Evolutionary conservation across 768 basidiomycete genomes (phyloP).

Genomic region (Nidularia pulvinata): DNA sequence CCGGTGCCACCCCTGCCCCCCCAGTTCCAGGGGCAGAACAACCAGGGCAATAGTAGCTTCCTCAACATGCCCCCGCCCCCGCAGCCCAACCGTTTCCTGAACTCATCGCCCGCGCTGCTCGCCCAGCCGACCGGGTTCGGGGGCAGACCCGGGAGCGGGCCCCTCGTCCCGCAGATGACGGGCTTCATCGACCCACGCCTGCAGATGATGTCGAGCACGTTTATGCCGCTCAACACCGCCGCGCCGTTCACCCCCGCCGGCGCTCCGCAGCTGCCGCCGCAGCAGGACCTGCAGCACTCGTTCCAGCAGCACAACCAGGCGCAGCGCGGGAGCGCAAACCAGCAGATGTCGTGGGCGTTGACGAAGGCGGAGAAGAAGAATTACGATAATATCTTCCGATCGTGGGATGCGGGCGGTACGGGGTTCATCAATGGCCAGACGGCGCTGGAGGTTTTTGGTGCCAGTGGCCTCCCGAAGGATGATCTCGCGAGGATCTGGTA

Average conservation of each 20-base stretch:
- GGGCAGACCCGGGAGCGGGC: slow-evolving; percentile 21
- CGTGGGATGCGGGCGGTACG: slow-evolving; percentile 84
- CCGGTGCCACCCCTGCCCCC: slow-evolving; percentile 66
- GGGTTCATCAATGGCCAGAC: slow-evolving; percentile 88
- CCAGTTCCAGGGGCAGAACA: slow-evolving; percentile 60
- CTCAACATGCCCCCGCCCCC: slow-evolving; percentile 37
- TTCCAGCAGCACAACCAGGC: slow-evolving; percentile 88
- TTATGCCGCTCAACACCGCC: slow-evolving; percentile 79
- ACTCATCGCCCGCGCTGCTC: slow-evolving; percentile 49
- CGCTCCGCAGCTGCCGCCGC: slow-evolving; percentile 65
- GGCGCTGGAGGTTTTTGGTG: slow-evolving; percentile 92
- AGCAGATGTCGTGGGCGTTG: slow-evolving; percentile 84
- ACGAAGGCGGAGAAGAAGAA: slow-evolving; percentile 92
- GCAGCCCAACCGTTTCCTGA: slow-evolving; percentile 51
- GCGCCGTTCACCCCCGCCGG: slow-evolving; percentile 60
- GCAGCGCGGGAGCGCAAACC: slow-evolving; percentile 61
- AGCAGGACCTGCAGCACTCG: slow-evolving; percentile 76
- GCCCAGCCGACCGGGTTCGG: slow-evolving; percentile 64
- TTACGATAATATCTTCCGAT: slow-evolving; percentile 94
- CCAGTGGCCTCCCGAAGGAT: slow-evolving; percentile 86
- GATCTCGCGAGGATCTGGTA: slow-evolving; percentile 95
- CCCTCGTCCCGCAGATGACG: slow-evolving; percentile 73
- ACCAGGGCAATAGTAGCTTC: slow-evolving; percentile 35
- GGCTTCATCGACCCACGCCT: slow-evolving; percentile 84
- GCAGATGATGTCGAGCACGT: slow-evolving; percentile 87